A percentile compares a stretch with the other conserved stretches of the same genome.
Evolutionary conservation across 73 alveolate genomes (phyloP).

Genomic region (Paramecium sexaurelia): DNA sequence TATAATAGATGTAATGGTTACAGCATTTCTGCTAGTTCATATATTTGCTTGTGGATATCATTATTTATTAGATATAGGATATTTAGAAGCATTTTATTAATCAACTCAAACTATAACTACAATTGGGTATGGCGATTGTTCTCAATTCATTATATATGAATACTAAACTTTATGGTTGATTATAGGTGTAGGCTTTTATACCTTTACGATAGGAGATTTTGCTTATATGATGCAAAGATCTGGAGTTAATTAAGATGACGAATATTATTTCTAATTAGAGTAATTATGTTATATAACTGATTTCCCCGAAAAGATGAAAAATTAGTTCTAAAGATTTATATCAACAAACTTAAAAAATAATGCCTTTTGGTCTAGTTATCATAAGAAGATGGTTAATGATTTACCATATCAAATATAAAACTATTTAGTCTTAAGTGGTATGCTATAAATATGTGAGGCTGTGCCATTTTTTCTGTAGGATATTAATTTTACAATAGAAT

Average conservation of each 20-base stretch:
- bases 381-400: not conserved
- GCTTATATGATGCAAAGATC: not conserved
- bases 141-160: not conserved
- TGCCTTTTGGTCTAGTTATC: conserved; percentile 4
- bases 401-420: conserved; percentile 20
- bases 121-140: conserved; percentile 31
- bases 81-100: not conserved
- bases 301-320: conserved; percentile 22
- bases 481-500: not conserved
- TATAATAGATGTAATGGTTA: not conserved
- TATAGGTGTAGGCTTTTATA: conserved; percentile 25
- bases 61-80: not conserved
- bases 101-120: conserved; percentile 13
- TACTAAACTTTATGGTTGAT: conserved; percentile 24
- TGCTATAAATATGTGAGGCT: not conserved
- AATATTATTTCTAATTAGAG: conserved; percentile 5
- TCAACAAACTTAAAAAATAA: not conserved
- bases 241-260: not conserved
- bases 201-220: conserved; percentile 43
- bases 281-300: not conserved
- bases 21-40: conserved; percentile 1
- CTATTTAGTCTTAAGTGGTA: not conserved
- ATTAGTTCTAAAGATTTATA: not conserved
- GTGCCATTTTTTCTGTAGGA: not conserved
- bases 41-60: conserved; percentile 11